A percentile compares a stretch with the other conserved stretches of the same genome.
phyloP scores from a whole-genome alignment of 331 rosid genomes.

The Malus hybrid region DNA sequence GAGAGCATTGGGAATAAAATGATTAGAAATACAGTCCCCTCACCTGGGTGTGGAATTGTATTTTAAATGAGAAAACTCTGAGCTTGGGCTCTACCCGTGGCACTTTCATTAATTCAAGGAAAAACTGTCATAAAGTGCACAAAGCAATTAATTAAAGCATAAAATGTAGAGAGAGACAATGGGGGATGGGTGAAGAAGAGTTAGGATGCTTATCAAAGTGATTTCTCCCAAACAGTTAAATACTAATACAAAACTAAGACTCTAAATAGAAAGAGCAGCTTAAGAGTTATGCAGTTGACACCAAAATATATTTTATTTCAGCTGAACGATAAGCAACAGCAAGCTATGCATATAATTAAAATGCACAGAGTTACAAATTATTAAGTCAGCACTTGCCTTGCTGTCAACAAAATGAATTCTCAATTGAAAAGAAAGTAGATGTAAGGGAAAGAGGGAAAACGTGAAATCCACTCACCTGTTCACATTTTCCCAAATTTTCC shows the following conservation, averaged over 20 bases:
- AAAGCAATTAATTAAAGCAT: conserved; percentile 18
- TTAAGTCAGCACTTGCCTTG: conserved; percentile 2
- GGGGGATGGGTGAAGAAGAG: not conserved
- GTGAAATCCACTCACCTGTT: conserved; percentile 42
- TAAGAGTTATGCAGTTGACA: not conserved
- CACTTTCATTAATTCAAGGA: conserved; percentile 82
- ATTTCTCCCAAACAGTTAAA: not conserved
- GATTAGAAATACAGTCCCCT: conserved; percentile 22
- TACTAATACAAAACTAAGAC: not conserved
- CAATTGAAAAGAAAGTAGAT: not conserved
- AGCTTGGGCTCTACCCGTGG: conserved; percentile 89
- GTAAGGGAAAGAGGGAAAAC: not conserved
- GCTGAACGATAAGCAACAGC: not conserved
- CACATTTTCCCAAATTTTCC: conserved; percentile 93
- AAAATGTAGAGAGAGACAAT: not conserved
- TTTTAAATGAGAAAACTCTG: conserved; percentile 84
- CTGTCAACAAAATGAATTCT: not conserved
- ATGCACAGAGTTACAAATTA: not conserved
- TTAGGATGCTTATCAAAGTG: not conserved
- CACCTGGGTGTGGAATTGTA: conserved; percentile 79
- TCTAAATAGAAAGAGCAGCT: not conserved
- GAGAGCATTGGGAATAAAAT: conserved; percentile 11
- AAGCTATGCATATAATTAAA: not conserved
- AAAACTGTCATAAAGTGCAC: conserved; percentile 47
- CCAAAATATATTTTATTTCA: not conserved